Base-by-base conservation (phyloP, 225 moss, liverwort and hornwort genomes). In the Polytrichum formosum region DNA sequence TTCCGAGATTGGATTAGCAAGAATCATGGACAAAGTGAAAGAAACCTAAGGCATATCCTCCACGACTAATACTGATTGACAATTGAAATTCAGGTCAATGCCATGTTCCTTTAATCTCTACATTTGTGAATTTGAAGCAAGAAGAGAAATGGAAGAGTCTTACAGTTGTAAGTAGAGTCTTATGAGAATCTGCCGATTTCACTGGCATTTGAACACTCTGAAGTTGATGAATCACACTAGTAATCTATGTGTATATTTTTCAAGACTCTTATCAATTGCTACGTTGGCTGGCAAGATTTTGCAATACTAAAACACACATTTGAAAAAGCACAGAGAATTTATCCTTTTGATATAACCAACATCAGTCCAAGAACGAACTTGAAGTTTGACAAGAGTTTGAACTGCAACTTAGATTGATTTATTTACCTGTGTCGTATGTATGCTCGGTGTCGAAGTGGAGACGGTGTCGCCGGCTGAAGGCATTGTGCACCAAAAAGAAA, bases 381-480 rank as follows among this genome's bases (percentile, higher is more conserved):
- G 26, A 59, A 67, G 20, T 29, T 20, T 54, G 4, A 13, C 46
- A 30, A 66, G 26, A 56, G 22, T 64, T 59, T 16, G 1, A 25
- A 29, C 18, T 37, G 18, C 60, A 10, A 63, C 33, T 33, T 7
- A 13, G 26, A 63, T 54, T 19, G 62, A 13, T 22, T 8, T 6
- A 17, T 23, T 65, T 62, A 84, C 84, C 84, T 75, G 73, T 0
- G 70, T 68, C 65, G 61, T 66, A 75, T 70, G 27, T 55, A 18
- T 22, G 33, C 19, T 64, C 19, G 53, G 74, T 68, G 23, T 77
- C 62, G 53, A 6, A 25, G 1, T 31, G 23, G 21, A 65, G 37
- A 22, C 60, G 73, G 7, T 70, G 70, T 33, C 55, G 70, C 73
- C 70, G 70, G 20, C 75, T 75, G 37, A 81, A 31, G 20, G 64